phyloP scores from a whole-genome alignment of 73 alveolate species.

The Durusdinium trenchii region DNA sequence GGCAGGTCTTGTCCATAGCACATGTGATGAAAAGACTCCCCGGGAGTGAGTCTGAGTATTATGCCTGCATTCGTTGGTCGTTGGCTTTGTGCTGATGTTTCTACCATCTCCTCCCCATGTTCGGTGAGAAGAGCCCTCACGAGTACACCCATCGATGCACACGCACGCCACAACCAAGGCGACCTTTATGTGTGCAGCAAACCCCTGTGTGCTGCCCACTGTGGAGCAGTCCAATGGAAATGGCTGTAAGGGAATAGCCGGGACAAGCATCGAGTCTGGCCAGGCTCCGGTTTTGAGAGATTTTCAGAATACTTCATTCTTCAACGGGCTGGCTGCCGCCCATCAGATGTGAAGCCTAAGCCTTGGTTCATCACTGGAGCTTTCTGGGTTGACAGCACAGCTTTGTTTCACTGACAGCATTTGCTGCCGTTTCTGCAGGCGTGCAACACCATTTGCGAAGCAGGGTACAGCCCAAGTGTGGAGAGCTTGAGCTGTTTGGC shows the following conservation, averaged over 20 bases:
- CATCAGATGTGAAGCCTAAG: no score
- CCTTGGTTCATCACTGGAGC: no score
- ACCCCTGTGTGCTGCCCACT: constrained; percentile 67
- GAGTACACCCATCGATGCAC: no score
- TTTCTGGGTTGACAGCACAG: no score
- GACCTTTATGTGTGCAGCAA: constrained; percentile 44
- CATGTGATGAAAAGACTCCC: no score
- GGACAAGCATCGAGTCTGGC: constrained; percentile 62
- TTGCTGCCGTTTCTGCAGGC: background rate
- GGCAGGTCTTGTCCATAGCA: no score
- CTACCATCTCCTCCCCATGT: no score
- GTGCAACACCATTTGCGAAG: constrained; percentile 59
- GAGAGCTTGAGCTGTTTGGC: constrained; percentile 64
- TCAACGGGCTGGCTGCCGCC: background rate
- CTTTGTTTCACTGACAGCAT: background rate
- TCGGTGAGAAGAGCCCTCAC: no score
- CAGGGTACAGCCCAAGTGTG: constrained; percentile 69
- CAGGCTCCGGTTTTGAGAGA: background rate
- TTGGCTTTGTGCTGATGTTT: no score
- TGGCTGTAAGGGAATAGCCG: constrained; percentile 65
- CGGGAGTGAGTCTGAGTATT: no score
- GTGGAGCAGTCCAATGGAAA: constrained; percentile 64
- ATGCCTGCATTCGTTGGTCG: no score
- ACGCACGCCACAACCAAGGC: no score
- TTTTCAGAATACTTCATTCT: background rate